These are phyloP conservation scores for Venturia asperata DNA, from an alignment of 2,329 filamentous ascomycete species.

Conservation along the genomic window DNA sequence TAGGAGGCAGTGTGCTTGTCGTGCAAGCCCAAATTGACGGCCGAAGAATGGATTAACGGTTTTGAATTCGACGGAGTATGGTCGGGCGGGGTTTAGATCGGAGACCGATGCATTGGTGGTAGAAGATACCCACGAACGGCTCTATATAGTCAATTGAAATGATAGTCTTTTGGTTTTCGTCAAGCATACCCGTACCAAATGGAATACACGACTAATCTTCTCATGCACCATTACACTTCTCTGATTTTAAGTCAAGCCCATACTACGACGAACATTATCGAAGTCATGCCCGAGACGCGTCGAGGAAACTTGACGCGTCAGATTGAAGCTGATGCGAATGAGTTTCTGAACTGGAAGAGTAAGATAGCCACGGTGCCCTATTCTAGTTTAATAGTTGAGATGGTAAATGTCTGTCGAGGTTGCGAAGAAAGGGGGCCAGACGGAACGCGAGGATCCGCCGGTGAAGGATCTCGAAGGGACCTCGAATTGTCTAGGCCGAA, in stretches of 20 bases:
- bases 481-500: background rate
- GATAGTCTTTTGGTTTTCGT: background rate
- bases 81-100: background rate
- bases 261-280: background rate
- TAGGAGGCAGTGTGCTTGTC: constrained; percentile 63
- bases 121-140: background rate
- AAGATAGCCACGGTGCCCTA: background rate
- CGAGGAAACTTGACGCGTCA: background rate
- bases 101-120: background rate
- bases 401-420: background rate
- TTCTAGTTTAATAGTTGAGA: background rate
- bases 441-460: background rate
- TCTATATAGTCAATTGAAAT: background rate
- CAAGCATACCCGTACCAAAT: background rate
- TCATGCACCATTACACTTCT: background rate
- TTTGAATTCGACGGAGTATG: background rate
- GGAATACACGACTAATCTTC: background rate
- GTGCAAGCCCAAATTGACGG: constrained; percentile 52
- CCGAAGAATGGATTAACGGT: background rate
- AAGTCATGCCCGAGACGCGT: background rate
- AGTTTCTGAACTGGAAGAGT: background rate
- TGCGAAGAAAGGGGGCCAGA: background rate
- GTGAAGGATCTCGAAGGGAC: background rate
- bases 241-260: background rate
- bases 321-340: background rate